Evolutionary conservation across 352 stramenopile species (phyloP).

Genomic region (Phytopythium chamaehyphon): DNA sequence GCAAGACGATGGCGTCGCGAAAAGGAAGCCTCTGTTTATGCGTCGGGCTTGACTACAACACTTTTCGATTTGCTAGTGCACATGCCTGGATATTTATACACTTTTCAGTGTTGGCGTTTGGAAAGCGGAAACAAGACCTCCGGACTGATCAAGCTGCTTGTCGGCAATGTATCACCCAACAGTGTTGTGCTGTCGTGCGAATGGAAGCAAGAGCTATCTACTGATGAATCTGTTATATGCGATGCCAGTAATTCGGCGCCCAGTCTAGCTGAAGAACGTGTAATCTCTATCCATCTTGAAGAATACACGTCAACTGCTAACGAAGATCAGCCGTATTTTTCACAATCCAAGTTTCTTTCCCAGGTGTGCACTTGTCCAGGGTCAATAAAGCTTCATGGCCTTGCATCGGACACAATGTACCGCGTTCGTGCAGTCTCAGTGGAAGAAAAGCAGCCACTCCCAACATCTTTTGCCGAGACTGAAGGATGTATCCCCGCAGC

Average conservation of each 20-base stretch:
- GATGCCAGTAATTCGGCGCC: neutral
- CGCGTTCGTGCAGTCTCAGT: constrained; percentile 9
- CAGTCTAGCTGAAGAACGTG: neutral
- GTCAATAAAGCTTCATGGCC: constrained; percentile 30
- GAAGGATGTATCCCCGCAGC: neutral
- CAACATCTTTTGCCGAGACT: neutral
- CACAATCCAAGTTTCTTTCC: neutral
- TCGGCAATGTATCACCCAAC: neutral
- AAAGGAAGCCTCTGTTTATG: no score
- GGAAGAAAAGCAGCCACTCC: no score
- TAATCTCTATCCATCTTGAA: constrained; percentile 1
- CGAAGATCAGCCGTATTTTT: neutral
- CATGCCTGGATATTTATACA: no score
- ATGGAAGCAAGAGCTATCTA: no score
- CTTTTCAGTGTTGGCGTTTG: no score
- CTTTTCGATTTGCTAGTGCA: no score
- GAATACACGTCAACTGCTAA: neutral
- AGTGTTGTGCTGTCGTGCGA: neutral
- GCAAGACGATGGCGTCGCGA: no score
- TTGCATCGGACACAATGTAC: constrained; percentile 47
- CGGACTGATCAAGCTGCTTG: neutral
- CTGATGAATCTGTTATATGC: neutral
- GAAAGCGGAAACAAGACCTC: neutral
- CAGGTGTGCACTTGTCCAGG: constrained; percentile 31
- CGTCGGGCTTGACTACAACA: no score